These are phyloP conservation scores for Crucibulum laeve DNA, from an alignment of 768 basidiomycete genomes.

Conservation along the genomic window DNA sequence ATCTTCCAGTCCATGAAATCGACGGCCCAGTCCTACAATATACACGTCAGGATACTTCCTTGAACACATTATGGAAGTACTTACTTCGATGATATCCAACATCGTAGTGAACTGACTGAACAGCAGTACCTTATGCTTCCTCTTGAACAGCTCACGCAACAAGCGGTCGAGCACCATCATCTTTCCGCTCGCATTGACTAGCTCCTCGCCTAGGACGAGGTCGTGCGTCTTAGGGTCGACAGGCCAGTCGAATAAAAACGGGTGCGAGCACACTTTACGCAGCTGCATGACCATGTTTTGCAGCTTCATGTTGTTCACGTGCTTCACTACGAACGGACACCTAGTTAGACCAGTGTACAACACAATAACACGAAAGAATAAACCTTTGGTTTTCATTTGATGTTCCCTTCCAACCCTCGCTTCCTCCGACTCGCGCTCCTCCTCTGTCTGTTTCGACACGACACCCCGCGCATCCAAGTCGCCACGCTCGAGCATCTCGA, in stretches of 20 bases:
- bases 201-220: slow-evolving; percentile 67
- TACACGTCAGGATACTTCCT: not conserved
- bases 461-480: slow-evolving; percentile 34
- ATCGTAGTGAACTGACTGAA: slow-evolving; percentile 96
- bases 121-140: slow-evolving; percentile 80
- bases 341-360: not conserved
- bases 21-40: slow-evolving; percentile 74
- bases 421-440: slow-evolving; percentile 40
- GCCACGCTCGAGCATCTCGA: slow-evolving; percentile 51
- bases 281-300: slow-evolving; percentile 98
- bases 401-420: slow-evolving; percentile 54
- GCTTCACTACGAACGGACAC: slow-evolving; percentile 48
- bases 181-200: slow-evolving; percentile 88
- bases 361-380: slow-evolving; percentile 7
- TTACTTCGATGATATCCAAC: slow-evolving; percentile 91
- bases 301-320: slow-evolving; percentile 88
- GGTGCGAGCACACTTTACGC: slow-evolving; percentile 94
- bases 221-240: slow-evolving; percentile 55
- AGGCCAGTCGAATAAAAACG: slow-evolving; percentile 87
- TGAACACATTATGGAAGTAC: too few species aligned
- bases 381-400: slow-evolving; percentile 57
- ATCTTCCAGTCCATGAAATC: slow-evolving; percentile 79
- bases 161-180: slow-evolving; percentile 95
- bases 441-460: slow-evolving; percentile 21
- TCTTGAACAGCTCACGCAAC: slow-evolving; percentile 73